Base-by-base conservation (phyloP, 768 basidiomycete species). In the Tulasnella sp. region DNA sequence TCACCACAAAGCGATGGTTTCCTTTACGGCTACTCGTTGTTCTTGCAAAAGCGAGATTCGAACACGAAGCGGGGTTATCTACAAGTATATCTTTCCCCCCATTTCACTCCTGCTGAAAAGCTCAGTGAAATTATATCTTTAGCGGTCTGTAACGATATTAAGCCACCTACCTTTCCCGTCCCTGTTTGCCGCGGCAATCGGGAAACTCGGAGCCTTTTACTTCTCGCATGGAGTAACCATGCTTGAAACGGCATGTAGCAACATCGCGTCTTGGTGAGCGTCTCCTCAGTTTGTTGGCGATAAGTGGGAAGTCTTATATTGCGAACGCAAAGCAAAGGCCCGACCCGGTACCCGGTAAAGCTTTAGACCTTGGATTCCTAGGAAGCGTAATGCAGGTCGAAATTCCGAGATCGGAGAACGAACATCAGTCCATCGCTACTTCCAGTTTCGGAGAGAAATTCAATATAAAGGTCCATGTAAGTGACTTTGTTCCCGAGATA, bases 191-290 rank as follows among this genome's bases (percentile, higher is more conserved):
- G 86, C 89, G n/a, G 79, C 86, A 0, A 79, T 95, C 32, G 80
- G 86, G 26, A 84, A 87, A 64, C 84, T 97, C 47, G 94, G 92
- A 0, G 91, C 93, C 0, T 79, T 90, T 34, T 91, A 88, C 77
- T 85, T 88, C 73, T 78, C 81, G 29, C 90, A 94, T 74, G 93
- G 91, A 4, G 84, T 86, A 5, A 84, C 91, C 0, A 94, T 93
- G 84, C 82, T 95, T 3, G 93, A 96, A 79, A 86, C 89, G 0
- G 92, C 92, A 2, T 94, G 92, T 78, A 87, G 95, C 76, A 91
- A 91, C 73, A 89, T 94, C 32, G 86, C 91, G 5, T 87, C 84
- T 74, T 97, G 94, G 94, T 95, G 81, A 80, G 87, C 81, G 35
- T 22, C 36, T 64, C 64, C 47, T 69, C 67, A 26, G 34, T 67